Base-by-base conservation (phyloP, 2,329 filamentous ascomycete species). In the Incumbomyces lentus region DNA sequence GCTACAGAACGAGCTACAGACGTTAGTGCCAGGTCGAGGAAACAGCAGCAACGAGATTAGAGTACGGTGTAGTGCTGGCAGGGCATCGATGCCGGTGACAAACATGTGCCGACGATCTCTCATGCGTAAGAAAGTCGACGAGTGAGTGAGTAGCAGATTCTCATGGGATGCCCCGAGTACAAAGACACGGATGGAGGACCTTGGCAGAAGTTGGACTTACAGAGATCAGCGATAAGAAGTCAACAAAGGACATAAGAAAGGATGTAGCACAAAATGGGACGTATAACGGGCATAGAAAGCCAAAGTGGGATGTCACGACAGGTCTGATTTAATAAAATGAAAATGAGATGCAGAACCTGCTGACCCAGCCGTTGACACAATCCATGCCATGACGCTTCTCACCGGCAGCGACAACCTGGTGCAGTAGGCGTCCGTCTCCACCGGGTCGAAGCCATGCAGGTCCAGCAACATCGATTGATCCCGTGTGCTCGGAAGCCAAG, bases 391-490 rank as follows among this genome's bases (percentile, higher is more conserved):
- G 22, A 26, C 22, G 22, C 22, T 26, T 26, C 8, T 26, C 22
- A 26, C 22, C 22, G 22, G 22, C 19, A 12, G 38, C 13, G 38
- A n/a, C 29, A 26, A 26, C 38, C 38, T 26, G 38, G 17, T 26
- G 26, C 30, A 14, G 40, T 16, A 13, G 17, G n/a, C n/a, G 11
- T 17, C 39, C 13, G 26, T 16, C 32, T 12, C 8, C 29, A 16
- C 40, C 8, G n/a, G 13, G 22, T 32, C 12, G 26, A 42, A 16
- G 31, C 40, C 16, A 42, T 42, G 40, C 40, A 42, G 40, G 40
- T 42, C 40, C 40, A 33, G 19, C n/a, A n/a, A n/a, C n/a, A n/a
- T n/a, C n/a, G n/a, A n/a, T n/a, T n/a, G n/a, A n/a, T n/a, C n/a
- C n/a, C n/a, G n/a, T n/a, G n/a, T n/a, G n/a, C n/a, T n/a, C n/a